A percentile compares a stretch with the other conserved stretches of the same genome.
Evolutionary conservation across 2,329 filamentous ascomycete species (phyloP).

Genomic region (Penicillium sp.): DNA sequence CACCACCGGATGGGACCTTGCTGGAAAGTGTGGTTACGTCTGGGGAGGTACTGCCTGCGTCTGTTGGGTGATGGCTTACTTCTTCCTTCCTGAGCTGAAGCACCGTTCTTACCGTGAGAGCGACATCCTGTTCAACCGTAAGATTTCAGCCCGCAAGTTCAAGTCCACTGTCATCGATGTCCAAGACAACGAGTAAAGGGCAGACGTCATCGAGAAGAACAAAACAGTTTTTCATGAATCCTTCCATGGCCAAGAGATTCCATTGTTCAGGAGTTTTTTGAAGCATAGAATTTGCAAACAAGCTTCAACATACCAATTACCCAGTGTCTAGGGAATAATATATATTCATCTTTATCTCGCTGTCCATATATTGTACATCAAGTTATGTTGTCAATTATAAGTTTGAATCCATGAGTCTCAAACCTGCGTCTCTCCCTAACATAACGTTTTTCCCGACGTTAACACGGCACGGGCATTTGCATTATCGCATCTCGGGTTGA

Average conservation of each 20-base stretch:
- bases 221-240: neutral
- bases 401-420: no score
- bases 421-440: no score
- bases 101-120: constrained; percentile 47
- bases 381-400: neutral
- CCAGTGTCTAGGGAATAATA: neutral
- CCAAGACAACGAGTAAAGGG: constrained; percentile 41
- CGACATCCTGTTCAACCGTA: constrained; percentile 49
- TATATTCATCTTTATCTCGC: neutral
- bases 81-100: constrained; percentile 49
- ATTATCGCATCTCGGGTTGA: no score
- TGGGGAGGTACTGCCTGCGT: constrained; percentile 47
- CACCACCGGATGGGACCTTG: constrained; percentile 42
- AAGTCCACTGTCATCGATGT: constrained; percentile 47
- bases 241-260: neutral
- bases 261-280: neutral
- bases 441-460: no score
- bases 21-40: constrained; percentile 51
- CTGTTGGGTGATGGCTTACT: constrained; percentile 45
- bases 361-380: neutral
- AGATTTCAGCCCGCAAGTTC: constrained; percentile 45
- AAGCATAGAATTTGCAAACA: neutral
- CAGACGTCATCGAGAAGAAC: neutral
- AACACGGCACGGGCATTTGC: no score
- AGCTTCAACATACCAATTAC: neutral